Percentiles rank a stretch among this genome's conserved stretches.
Evolutionary conservation across 176 grass and related monocot genomes (phyloP).

Genomic region (Panicum miliaceum): DNA sequence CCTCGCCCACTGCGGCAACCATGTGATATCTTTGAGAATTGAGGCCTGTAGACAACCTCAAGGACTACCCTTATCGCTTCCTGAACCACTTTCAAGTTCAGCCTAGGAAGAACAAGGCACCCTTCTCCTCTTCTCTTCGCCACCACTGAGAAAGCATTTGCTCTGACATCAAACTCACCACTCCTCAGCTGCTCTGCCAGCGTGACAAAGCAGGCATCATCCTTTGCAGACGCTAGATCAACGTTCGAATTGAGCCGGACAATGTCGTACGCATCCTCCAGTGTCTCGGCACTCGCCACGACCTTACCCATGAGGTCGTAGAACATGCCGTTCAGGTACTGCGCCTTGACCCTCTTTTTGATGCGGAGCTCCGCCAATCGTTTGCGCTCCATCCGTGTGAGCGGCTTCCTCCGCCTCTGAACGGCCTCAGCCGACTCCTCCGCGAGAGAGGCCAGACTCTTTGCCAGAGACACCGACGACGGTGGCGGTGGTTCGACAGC

Average conservation of each 20-base stretch:
- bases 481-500: background rate
- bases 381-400: slow-evolving; percentile 68
- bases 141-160: slow-evolving; percentile 43
- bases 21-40: slow-evolving; percentile 96
- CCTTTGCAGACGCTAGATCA: slow-evolving; percentile 46
- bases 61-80: slow-evolving; percentile 79
- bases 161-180: slow-evolving; percentile 56
- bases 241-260: slow-evolving; percentile 72
- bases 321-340: slow-evolving; percentile 72
- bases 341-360: slow-evolving; percentile 82
- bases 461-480: slow-evolving; percentile 64
- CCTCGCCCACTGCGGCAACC: slow-evolving; percentile 79
- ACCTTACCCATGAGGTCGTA: slow-evolving; percentile 68
- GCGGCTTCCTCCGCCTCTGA: slow-evolving; percentile 49
- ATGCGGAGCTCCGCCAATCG: slow-evolving; percentile 74
- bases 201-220: slow-evolving; percentile 57
- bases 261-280: slow-evolving; percentile 83
- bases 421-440: slow-evolving; percentile 54
- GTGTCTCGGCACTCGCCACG: slow-evolving; percentile 54
- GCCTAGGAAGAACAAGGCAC: slow-evolving; percentile 69
- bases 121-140: slow-evolving; percentile 50
- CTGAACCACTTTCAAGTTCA: slow-evolving; percentile 83
- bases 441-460: slow-evolving; percentile 74
- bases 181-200: slow-evolving; percentile 63
- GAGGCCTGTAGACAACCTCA: slow-evolving; percentile 77